Conservation (phyloP, 2,329 filamentous ascomycete species). For the Paramyrothecium roridum region DNA sequence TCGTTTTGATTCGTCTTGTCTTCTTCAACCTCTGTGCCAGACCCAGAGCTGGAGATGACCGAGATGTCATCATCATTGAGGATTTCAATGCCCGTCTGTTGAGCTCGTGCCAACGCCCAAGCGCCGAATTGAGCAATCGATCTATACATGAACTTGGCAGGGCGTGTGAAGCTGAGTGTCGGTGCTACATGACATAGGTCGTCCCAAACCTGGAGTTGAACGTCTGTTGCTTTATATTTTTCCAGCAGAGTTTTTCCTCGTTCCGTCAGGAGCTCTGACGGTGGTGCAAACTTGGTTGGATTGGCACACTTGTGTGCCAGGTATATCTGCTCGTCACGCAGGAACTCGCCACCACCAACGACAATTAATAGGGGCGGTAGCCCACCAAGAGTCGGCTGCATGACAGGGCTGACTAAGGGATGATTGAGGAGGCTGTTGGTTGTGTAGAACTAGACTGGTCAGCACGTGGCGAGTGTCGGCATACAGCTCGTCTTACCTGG, state of each 20-base stretch:
- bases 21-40: slow-evolving; percentile 23
- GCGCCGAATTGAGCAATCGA: slow-evolving; percentile 90
- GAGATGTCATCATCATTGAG: slow-evolving; percentile 75
- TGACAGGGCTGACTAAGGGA: slow-evolving; percentile 82
- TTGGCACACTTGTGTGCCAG: slow-evolving; percentile 92
- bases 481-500: slow-evolving; percentile 53
- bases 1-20: slow-evolving; percentile 15
- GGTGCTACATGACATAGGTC: slow-evolving; percentile 90
- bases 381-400: slow-evolving; percentile 86
- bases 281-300: slow-evolving; percentile 71
- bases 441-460: slow-evolving; percentile 59
- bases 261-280: slow-evolving; percentile 60
- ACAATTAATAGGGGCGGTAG: slow-evolving; percentile 85
- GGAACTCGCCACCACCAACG: slow-evolving; percentile 81
- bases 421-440: slow-evolving; percentile 84
- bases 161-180: slow-evolving; percentile 92
- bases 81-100: slow-evolving; percentile 77
- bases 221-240: slow-evolving; percentile 78
- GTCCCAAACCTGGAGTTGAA: slow-evolving; percentile 95
- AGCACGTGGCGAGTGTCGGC: background rate
- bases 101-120: slow-evolving; percentile 82
- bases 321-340: slow-evolving; percentile 94
- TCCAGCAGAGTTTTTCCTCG: slow-evolving; percentile 56
- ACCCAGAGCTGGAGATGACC: slow-evolving; percentile 61
- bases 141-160: slow-evolving; percentile 94